These are phyloP conservation scores for Claviceps spartinae DNA, from an alignment of 2,329 filamentous ascomycete species.

Conservation along the genomic window DNA sequence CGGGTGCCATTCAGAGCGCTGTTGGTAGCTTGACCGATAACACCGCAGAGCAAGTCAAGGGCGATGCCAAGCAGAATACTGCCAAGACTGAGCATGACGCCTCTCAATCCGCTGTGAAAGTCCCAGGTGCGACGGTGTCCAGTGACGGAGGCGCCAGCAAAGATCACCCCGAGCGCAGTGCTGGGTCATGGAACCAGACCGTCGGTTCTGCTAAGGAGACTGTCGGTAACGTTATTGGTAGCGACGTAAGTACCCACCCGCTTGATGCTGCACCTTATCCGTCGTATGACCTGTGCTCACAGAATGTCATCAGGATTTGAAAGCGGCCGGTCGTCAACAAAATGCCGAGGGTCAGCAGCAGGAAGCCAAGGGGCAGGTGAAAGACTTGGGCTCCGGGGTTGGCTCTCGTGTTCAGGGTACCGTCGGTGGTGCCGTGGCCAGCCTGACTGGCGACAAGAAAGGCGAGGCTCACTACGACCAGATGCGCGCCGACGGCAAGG, in stretches of 20 bases:
- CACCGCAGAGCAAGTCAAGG: conserved; percentile 51
- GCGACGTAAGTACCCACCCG: conserved; percentile 36
- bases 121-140: conserved; percentile 59
- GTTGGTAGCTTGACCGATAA: conserved; percentile 63
- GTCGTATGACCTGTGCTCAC: conserved; percentile 3
- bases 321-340: conserved; percentile 61
- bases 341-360: conserved; percentile 68
- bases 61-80: conserved; percentile 49
- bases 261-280: background rate
- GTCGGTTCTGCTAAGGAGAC: conserved; percentile 75
- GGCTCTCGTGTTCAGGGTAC: conserved; percentile 55
- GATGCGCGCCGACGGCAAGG: conserved; percentile 73
- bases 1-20: conserved; percentile 57
- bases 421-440: conserved; percentile 57
- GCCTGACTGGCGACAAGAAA: conserved; percentile 54
- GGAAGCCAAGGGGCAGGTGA: conserved; percentile 71
- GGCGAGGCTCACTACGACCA: conserved; percentile 52
- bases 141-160: conserved; percentile 54
- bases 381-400: conserved; percentile 54
- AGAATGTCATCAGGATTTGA: conserved; percentile 39
- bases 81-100: conserved; percentile 55
- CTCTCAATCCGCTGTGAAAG: conserved; percentile 61
- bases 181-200: conserved; percentile 78
- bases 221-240: conserved; percentile 61
- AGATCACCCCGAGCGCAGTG: conserved; percentile 58